phyloP scores from a whole-genome alignment of 305 asterid species.

The Solanum chacoense region DNA sequence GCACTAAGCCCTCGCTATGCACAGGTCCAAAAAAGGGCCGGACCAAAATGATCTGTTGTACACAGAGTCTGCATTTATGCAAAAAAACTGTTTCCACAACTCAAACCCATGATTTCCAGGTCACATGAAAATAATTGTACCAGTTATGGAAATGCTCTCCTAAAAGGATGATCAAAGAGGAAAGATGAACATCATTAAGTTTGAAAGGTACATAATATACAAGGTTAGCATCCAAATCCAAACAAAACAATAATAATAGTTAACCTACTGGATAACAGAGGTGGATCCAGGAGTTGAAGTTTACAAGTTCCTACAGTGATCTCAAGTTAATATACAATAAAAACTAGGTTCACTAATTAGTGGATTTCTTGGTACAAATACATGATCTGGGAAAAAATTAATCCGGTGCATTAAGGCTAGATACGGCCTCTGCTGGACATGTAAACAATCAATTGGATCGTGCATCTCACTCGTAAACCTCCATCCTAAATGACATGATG shows the following conservation, averaged over 20 bases:
- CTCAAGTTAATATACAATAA: neutral
- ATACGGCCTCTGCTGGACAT: neutral
- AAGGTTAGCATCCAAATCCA: neutral
- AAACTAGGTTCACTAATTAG: neutral
- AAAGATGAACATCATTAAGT: neutral
- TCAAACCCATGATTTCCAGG: neutral
- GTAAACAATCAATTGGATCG: neutral
- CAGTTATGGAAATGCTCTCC: neutral
- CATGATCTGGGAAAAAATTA: neutral
- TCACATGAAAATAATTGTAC: neutral
- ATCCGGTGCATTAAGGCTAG: neutral
- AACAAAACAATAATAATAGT: neutral
- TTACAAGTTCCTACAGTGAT: neutral
- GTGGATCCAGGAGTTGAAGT: neutral
- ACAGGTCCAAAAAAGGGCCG: neutral
- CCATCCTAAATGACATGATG: neutral
- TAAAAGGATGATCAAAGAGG: neutral
- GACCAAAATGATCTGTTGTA: neutral
- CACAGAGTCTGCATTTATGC: neutral
- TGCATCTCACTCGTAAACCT: neutral
- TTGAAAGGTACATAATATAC: neutral
- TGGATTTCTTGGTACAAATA: neutral
- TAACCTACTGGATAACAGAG: neutral
- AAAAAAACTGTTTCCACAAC: neutral
- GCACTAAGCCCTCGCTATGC: neutral